These are phyloP conservation scores for Spizellomyces punctatus DNA, from an alignment of 192 early-diverging fungal genomes.

Conservation along the genomic window DNA sequence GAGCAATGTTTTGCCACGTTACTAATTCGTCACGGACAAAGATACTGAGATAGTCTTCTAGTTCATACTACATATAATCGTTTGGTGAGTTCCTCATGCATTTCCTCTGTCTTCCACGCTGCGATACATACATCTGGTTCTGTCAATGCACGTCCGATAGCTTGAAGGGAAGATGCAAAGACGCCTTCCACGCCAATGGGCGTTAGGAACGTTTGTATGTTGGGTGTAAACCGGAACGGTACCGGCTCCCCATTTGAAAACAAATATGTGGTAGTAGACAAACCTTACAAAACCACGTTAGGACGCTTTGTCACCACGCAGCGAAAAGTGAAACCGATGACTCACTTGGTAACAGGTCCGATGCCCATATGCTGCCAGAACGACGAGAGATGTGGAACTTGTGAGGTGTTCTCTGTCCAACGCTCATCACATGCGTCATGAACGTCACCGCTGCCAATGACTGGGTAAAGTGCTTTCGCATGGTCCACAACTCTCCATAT, in stretches of 20 bases:
- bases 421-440: slow-evolving; percentile 89
- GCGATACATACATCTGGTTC: slow-evolving; percentile 56
- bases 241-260: slow-evolving; percentile 79
- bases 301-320: slow-evolving; percentile 36
- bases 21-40: slow-evolving; percentile 95
- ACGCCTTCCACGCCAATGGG: slow-evolving; percentile 92
- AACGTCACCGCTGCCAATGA: slow-evolving; percentile 89
- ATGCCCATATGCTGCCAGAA: slow-evolving; percentile 85
- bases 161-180: slow-evolving; percentile 81
- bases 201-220: slow-evolving; percentile 94
- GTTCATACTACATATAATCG: slow-evolving; percentile 59
- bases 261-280: slow-evolving; percentile 44
- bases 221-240: slow-evolving; percentile 98
- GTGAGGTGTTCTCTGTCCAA: slow-evolving; percentile 83
- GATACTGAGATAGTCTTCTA: slow-evolving; percentile 92
- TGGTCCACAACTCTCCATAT: slow-evolving; percentile 90
- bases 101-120: no score
- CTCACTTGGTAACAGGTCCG: slow-evolving; percentile 76
- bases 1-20: slow-evolving; percentile 63
- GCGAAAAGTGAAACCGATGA: background rate
- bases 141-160: slow-evolving; percentile 78
- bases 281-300: slow-evolving; percentile 40
- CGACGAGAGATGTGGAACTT: slow-evolving; percentile 85
- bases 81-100: background rate
- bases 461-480: slow-evolving; percentile 90